Evolutionary conservation across 1,284 basidiomycete genomes (phyloP), one percentile per base, ranked within the genome.

Genomic region (Rhodotorula sp.): DNA sequence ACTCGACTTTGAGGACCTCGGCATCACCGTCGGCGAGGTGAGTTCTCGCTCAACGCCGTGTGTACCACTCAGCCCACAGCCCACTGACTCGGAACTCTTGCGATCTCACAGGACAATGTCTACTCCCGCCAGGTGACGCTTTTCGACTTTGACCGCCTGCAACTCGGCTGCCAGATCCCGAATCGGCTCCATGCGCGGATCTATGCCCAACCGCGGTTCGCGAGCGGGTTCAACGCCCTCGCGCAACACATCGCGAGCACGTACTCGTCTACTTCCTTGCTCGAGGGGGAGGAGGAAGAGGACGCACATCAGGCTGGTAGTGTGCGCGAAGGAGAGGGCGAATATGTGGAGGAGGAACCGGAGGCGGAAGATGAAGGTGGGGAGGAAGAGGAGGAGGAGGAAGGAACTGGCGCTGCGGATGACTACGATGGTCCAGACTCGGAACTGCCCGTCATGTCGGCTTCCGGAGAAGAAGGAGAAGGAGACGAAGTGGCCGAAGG

Each of bases 221-320:
- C 74, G 47, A 73, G 62, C 47, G 74, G 74, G 18, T 79, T 79
- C 71, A 79, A 78, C 50, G 76, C 74, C 7, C 69, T 79, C n/a
- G 75, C 72, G 3, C 63, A 73, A 38, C 77, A 79, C 61, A 67
- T 77, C 38, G 74, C 73, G 23, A 26, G 34, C 12, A 68, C 68
- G 26, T 64, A 65, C 62, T 43, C 55, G 28, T 62, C 59, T 34
- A 18, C 16, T 23, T 52, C 54, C 23, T 49, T 67, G 61, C 10
- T 18, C 15, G 62, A 21, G 34, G 28, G 28, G 28, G 34, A 34
- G 6, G 63, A 48, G 28, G 63, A 43, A n/a, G 38, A 43, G 38
- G 38, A 10, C 10, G 38, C 12, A 43, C 38, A 14, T 43, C 38
- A 43, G 38, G 38, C 38, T 43, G 48, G 34, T 34, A 8, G 34